Evolutionary conservation across 2,329 filamentous ascomycete species (phyloP), one percentile per base, ranked within the genome.

Genomic region (Nannizziopsis arthrosporioides): DNA sequence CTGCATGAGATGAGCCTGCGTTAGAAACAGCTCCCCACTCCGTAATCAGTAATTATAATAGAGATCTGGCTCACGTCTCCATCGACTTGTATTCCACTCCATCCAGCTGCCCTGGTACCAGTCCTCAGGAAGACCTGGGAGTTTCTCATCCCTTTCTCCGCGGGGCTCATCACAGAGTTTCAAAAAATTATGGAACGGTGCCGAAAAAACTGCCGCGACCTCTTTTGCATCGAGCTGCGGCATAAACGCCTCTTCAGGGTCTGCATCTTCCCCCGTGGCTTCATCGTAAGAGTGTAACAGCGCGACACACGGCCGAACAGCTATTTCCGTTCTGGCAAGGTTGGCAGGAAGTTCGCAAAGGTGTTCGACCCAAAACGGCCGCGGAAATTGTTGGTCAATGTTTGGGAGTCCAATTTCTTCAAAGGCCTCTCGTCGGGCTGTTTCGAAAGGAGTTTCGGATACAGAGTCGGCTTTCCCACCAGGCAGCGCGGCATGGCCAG

Each of bases 191-290:
- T 82, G 79, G 57, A 96, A 87, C 0, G 86, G 84, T 4, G 85
- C 89, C 4, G 85, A 90, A 68, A 96, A 96, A 31, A 96, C 87
- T 39, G 88, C 89, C 1, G 88, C 89, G 1, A 96, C 90, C 67
- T 96, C 90, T 55, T 85, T 82, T 1, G 88, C 85, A 66, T 95
- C 86, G 9, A 95, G 74, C 35, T 80, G 76, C 0, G 90, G 89
- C 51, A 86, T 86, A 66, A 89, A 76, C 52, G 73, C 77, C 56
- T 82, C 80, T 60, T 84, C 84, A 2, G 78, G 80, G 45, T 75
- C 72, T 1, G 70, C 73, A 53, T 63, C 62, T 44, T 61, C 54
- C 9, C 64, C 66, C 3, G 63, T 67, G 22, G 51, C 54, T 27
- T 69, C 66, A 53, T 75, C 70, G 56, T 78, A 75, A 5, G 80